Evolutionary conservation across 371 early-diverging fungal genomes (phyloP).

Genomic region (Mortierella sp.): DNA sequence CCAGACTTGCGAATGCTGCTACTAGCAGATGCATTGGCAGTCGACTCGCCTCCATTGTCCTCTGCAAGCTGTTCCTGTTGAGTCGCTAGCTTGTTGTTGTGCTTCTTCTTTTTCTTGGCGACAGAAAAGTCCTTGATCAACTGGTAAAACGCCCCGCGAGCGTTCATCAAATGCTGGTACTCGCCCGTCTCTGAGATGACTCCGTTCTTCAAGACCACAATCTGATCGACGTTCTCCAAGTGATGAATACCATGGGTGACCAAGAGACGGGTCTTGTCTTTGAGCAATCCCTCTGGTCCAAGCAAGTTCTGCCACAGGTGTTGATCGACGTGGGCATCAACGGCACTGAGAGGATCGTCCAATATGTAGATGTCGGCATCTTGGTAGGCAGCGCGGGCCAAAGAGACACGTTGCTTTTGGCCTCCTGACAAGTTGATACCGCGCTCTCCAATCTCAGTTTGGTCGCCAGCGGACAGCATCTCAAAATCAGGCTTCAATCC

Average conservation of each 20-base stretch:
- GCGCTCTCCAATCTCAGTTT: conserved; percentile 95
- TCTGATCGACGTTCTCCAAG: conserved; percentile 75
- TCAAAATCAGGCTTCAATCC: conserved; percentile 85
- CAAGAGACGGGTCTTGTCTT: conserved; percentile 86
- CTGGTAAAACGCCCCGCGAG: conserved; percentile 60
- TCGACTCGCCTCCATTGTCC: neutral
- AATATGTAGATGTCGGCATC: conserved; percentile 71
- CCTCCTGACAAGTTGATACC: conserved; percentile 94
- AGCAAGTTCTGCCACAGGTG: conserved; percentile 86
- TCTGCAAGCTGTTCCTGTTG: conserved; percentile 39
- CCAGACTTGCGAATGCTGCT: conserved; percentile 16
- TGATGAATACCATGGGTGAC: conserved; percentile 94
- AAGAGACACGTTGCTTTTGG: conserved; percentile 79
- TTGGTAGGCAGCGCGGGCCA: conserved; percentile 69
- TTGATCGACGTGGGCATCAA: conserved; percentile 93
- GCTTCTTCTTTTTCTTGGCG: conserved; percentile 38
- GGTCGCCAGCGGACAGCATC: conserved; percentile 82
- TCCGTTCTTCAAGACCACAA: conserved; percentile 88
- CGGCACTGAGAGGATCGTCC: conserved; percentile 73
- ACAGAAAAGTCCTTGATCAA: conserved; percentile 61
- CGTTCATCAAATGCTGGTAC: conserved; percentile 51
- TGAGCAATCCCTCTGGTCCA: conserved; percentile 85
- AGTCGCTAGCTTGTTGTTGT: conserved; percentile 14
- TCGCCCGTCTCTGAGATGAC: conserved; percentile 78
- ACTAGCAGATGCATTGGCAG: neutral